These are phyloP conservation scores for Casuarina equisetifolia DNA, from an alignment of 306 rosid species.

Conservation along the genomic window DNA sequence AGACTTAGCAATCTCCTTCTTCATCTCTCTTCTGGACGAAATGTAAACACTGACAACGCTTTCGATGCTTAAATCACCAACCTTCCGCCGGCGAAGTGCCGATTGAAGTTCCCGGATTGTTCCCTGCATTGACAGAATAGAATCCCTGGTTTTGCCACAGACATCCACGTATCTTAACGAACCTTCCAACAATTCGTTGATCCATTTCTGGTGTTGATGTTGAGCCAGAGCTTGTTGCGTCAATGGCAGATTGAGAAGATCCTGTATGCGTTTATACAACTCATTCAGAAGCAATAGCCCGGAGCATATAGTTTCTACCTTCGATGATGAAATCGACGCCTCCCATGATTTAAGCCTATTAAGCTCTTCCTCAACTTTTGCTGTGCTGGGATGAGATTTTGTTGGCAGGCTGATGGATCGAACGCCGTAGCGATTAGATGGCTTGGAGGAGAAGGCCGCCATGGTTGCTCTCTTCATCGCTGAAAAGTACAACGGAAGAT, in stretches of 20 bases:
- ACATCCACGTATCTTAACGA: slow-evolving; percentile 60
- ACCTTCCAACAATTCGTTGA: slow-evolving; percentile 53
- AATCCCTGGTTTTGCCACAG: slow-evolving; percentile 52
- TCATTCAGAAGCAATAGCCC: slow-evolving; percentile 45
- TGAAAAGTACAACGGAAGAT: no score
- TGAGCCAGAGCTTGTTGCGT: slow-evolving; percentile 55
- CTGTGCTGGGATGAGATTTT: no score
- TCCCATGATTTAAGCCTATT: no score
- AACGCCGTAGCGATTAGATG: no score
- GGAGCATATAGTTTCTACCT: slow-evolving; percentile 12
- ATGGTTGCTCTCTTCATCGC: no score
- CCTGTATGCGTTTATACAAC: slow-evolving; percentile 46
- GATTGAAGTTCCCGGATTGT: slow-evolving; percentile 57
- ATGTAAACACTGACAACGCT: slow-evolving; percentile 34
- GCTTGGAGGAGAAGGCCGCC: no score
- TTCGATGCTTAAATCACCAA: slow-evolving; percentile 37
- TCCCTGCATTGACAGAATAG: slow-evolving; percentile 39
- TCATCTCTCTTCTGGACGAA: slow-evolving; percentile 43
- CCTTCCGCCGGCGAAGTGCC: slow-evolving; percentile 52
- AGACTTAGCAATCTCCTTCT: slow-evolving; percentile 41
- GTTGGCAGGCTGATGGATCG: no score
- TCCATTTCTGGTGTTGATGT: slow-evolving; percentile 54
- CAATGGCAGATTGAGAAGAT: slow-evolving; percentile 53
- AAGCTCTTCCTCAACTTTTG: no score
- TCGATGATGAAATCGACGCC: no score